Conservation (phyloP, 1,284 basidiomycete genomes). For the Volvariella volvacea region DNA sequence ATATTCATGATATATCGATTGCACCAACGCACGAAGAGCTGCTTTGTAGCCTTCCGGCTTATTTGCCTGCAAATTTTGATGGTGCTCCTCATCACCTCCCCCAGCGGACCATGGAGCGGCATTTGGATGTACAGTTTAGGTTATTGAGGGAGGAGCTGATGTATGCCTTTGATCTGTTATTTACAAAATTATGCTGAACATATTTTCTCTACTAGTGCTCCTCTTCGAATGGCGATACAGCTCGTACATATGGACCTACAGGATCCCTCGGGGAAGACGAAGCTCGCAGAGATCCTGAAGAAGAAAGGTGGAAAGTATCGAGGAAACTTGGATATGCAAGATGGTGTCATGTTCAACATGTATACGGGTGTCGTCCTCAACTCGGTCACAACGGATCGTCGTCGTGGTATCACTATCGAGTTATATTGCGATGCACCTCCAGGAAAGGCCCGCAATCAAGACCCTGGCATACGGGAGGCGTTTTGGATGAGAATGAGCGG, state of each 20-base stretch:
- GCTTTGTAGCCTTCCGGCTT: constrained; percentile 42
- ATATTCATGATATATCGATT: constrained; percentile 52
- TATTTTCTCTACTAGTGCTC: constrained; percentile 32
- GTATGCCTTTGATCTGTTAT: constrained; percentile 33
- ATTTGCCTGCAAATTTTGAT: no score
- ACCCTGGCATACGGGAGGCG: constrained; percentile 24
- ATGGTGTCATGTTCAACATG: constrained; percentile 48
- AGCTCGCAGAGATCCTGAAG: constrained; percentile 26
- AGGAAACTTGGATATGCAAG: constrained; percentile 26
- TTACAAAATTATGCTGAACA: background rate
- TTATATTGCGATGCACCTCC: constrained; percentile 44
- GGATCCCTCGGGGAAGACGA: constrained; percentile 15
- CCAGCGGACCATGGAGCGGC: constrained; percentile 46
- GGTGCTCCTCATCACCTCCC: constrained; percentile 56
- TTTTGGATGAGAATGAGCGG: constrained; percentile 51
- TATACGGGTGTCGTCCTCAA: constrained; percentile 43
- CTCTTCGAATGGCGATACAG: constrained; percentile 43
- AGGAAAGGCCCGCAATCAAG: constrained; percentile 38
- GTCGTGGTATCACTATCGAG: constrained; percentile 41
- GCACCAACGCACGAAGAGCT: constrained; percentile 62
- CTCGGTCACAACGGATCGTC: constrained; percentile 34
- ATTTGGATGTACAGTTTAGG: constrained; percentile 68
- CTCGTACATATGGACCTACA: constrained; percentile 36
- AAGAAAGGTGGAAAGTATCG: constrained; percentile 42
- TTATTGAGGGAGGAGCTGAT: constrained; percentile 63